phyloP scores from a whole-genome alignment of 108 stramenopile genomes.

The Nitzschia sp. region DNA sequence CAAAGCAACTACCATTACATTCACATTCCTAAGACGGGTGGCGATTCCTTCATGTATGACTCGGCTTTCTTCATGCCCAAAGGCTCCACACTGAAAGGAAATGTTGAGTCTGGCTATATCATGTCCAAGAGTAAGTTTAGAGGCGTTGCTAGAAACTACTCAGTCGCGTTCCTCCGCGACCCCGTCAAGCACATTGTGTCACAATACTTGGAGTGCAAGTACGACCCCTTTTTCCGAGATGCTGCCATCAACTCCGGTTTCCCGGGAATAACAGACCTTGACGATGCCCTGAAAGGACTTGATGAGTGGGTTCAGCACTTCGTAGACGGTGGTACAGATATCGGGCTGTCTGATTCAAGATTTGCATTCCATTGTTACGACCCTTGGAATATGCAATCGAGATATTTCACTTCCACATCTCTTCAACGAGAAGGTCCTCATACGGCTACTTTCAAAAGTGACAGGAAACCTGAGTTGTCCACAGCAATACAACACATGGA shows the following conservation, averaged over 20 bases:
- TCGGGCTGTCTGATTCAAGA: background rate
- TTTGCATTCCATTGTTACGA: conserved; percentile 11
- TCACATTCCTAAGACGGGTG: conserved; percentile 22
- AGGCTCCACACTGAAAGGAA: conserved; percentile 9
- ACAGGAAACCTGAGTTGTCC: background rate
- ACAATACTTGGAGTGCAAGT: conserved; percentile 24
- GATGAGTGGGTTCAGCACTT: conserved; percentile 7
- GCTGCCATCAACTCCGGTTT: background rate
- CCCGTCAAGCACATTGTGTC: conserved; percentile 12
- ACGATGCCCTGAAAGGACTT: background rate
- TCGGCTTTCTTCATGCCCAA: conserved; percentile 5
- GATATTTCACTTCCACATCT: conserved; percentile 8
- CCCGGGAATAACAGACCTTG: background rate
- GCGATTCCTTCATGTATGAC: conserved; percentile 21
- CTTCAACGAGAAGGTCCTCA: background rate
- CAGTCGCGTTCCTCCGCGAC: conserved; percentile 5
- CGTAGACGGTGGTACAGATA: background rate
- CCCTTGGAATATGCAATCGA: conserved; percentile 19
- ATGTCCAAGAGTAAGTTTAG: background rate
- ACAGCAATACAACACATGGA: background rate
- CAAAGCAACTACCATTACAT: conserved; percentile 3
- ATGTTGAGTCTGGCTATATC: conserved; percentile 2
- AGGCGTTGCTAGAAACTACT: background rate
- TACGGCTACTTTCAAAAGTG: background rate
- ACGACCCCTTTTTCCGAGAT: conserved; percentile 6